Evolutionary conservation across 1,284 basidiomycete species (phyloP).

Genomic region (Laetiporus sulphureus): DNA sequence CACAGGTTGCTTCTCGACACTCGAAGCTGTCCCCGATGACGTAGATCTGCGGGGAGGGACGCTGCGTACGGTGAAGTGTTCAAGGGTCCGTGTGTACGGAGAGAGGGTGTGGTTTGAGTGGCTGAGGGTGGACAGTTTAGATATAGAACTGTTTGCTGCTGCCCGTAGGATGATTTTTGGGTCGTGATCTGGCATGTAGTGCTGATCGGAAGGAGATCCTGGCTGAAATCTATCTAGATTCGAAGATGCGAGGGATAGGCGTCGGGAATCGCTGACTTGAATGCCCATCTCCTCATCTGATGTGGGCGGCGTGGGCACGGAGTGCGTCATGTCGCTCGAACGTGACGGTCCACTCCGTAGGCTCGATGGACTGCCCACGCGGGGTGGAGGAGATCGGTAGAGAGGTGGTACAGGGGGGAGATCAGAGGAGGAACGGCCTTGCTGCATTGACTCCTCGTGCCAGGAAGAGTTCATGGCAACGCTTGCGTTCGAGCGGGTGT

Average conservation of each 20-base stretch:
- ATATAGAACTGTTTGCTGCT: slow-evolving; percentile 65
- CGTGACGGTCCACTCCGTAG: slow-evolving; percentile 24
- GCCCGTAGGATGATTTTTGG: slow-evolving; percentile 68
- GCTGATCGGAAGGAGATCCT: slow-evolving; percentile 32
- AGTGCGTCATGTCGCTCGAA: slow-evolving; percentile 26
- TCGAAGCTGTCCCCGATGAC: slow-evolving; percentile 21
- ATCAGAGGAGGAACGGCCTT: slow-evolving; percentile 22
- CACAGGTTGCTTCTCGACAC: slow-evolving; percentile 42
- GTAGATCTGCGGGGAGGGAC: slow-evolving; percentile 54
- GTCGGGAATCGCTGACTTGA: slow-evolving; percentile 21
- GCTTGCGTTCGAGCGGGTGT: slow-evolving; percentile 11
- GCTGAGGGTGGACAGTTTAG: slow-evolving; percentile 78
- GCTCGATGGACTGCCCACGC: slow-evolving; percentile 25
- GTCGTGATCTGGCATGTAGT: slow-evolving; percentile 30
- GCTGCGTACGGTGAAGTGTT: slow-evolving; percentile 86
- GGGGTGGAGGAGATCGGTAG: slow-evolving; percentile 21
- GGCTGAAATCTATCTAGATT: slow-evolving; percentile 30
- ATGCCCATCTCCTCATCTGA: slow-evolving; percentile 21
- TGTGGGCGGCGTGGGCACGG: slow-evolving; percentile 26
- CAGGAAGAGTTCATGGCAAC: slow-evolving; percentile 10
- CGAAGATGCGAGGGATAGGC: slow-evolving; percentile 31
- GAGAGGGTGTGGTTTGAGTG: slow-evolving; percentile 87
- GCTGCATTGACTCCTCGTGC: slow-evolving; percentile 11
- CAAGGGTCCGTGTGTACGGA: slow-evolving; percentile 82
- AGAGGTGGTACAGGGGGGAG: slow-evolving; percentile 26